Base-by-base conservation (phyloP, 495 filamentous ascomycete genomes). In the Trichoderma erinaceum region DNA sequence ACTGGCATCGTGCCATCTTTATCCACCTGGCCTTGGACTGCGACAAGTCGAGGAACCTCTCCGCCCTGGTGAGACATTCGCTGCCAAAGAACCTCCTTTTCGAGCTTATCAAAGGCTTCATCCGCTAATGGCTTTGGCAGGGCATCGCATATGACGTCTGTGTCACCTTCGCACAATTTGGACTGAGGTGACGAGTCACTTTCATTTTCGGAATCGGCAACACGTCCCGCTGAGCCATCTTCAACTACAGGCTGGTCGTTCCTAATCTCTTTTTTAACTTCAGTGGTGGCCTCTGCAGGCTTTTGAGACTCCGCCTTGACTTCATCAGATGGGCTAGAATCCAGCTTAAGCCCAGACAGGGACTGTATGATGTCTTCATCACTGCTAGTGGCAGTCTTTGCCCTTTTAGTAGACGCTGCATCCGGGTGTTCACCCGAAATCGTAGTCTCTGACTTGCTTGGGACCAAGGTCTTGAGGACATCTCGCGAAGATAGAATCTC, bases 61-160 rank as follows among this genome's bases (percentile, higher is more conserved):
- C 95, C 95, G 41, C 92, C 90, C 64, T 92, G 85, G 73, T 97
- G 95, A 66, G 88, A 89, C 95, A 99, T 99, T 68, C 85, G 89
- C 71, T 93, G 89, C 93, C 94, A 99, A 70, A 81, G 79, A 1
- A 98, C 89, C 74, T 98, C 95, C 25, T 84, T 77, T 66, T 86
- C 83, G 12, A 96, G 80, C 41, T 81, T 83, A n/a, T 88, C 82
- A 73, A 96, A 97, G 29, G 87, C 84, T 65, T 80, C 78, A n/a
- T 82, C 71, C 16, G 83, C 79, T 10, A 88, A 69, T 41, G 81
- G 70, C 1, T 70, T 65, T 0, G 83, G 78, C 5, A 94, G 82
- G 61, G 96, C 77, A 69, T 93, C 83, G 69, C 87, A 80, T 25
- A 96, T 78, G 64, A 98, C 85, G 32, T 79, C 83, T 0, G 92